Percentiles rank a stretch among this genome's conserved stretches.
Conservation (phyloP, 352 stramenopile genomes). For the Phytophthora multivora region DNA sequence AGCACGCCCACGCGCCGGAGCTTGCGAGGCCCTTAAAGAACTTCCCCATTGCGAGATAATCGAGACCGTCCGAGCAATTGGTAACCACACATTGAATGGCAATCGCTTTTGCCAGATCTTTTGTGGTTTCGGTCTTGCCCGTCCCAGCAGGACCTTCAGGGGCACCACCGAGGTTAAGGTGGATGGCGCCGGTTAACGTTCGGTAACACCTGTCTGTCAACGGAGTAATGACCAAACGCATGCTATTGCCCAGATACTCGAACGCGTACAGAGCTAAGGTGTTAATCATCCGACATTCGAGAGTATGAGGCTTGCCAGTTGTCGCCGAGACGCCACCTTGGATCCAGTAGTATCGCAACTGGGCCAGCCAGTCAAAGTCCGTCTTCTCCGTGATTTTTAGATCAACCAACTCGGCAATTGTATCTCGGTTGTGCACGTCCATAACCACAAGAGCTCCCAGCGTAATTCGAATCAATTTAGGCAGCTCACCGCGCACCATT, state of each 20-base stretch:
- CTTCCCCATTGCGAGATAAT: slow-evolving; percentile 94
- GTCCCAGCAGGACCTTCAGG: slow-evolving; percentile 91
- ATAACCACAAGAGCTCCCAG: slow-evolving; percentile 94
- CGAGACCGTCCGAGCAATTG: slow-evolving; percentile 90
- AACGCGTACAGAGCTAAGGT: slow-evolving; percentile 91
- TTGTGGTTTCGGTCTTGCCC: slow-evolving; percentile 93
- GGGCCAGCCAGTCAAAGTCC: slow-evolving; percentile 95
- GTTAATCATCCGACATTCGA: slow-evolving; percentile 94
- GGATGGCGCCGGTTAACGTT: slow-evolving; percentile 91
- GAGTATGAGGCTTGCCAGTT: slow-evolving; percentile 86
- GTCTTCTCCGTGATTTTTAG: slow-evolving; percentile 75
- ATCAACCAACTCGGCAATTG: slow-evolving; percentile 90
- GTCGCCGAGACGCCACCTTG: slow-evolving; percentile 80
- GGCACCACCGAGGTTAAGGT: slow-evolving; percentile 91
- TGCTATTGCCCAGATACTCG: slow-evolving; percentile 93
- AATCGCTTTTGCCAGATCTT: slow-evolving; percentile 92
- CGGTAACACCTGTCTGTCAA: slow-evolving; percentile 93
- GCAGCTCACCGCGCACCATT: slow-evolving; percentile 91
- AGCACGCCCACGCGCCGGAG: slow-evolving; percentile 92
- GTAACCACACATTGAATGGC: slow-evolving; percentile 94
- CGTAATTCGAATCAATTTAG: slow-evolving; percentile 92
- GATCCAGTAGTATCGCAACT: slow-evolving; percentile 94
- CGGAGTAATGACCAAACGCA: slow-evolving; percentile 92
- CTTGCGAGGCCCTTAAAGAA: slow-evolving; percentile 94
- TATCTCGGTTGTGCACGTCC: slow-evolving; percentile 95